Conservation (phyloP, 2,329 filamentous ascomycete genomes). For the Clonostachys solani region DNA sequence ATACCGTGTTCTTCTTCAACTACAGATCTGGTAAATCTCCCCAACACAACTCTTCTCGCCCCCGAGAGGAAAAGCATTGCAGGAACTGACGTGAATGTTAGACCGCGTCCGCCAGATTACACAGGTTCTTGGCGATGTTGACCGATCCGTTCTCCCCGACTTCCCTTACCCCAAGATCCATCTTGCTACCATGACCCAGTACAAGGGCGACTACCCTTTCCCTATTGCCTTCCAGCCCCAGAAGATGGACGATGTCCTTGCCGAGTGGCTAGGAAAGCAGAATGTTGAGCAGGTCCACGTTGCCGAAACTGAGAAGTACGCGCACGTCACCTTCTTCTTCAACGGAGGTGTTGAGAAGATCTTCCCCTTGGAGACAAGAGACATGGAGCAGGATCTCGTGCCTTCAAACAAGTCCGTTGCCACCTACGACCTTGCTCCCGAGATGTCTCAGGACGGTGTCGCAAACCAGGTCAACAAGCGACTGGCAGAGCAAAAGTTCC, state of each 20-base stretch:
- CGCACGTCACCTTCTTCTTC: constrained; percentile 99
- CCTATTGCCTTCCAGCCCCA: constrained; percentile 90
- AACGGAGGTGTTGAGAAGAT: constrained; percentile 98
- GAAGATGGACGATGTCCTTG: constrained; percentile 96
- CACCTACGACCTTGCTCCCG: constrained; percentile 91
- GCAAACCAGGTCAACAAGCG: constrained; percentile 87
- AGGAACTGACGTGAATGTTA: not conserved
- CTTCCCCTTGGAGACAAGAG: constrained; percentile 85
- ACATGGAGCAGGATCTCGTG: constrained; percentile 74
- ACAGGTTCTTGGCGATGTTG: constrained; percentile 86
- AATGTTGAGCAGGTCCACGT: constrained; percentile 90
- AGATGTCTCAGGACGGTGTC: constrained; percentile 92
- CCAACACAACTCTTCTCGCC: not conserved
- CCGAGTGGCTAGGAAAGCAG: constrained; percentile 92
- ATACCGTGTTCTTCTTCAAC: constrained; percentile 99
- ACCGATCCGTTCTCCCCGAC: constrained; percentile 85
- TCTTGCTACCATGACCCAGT: constrained; percentile 95
- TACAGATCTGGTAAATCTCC: constrained; percentile 67
- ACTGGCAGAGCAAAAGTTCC: constrained; percentile 78
- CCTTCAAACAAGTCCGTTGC: constrained; percentile 85
- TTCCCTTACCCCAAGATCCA: constrained; percentile 91
- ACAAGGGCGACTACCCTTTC: constrained; percentile 94
- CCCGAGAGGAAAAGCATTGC: not conserved
- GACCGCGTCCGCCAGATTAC: constrained; percentile 96
- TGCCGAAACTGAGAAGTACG: constrained; percentile 99